Evolutionary conservation across 73 alveolate genomes (phyloP), one percentile per base, ranked within the genome.

Genomic region (Stentor roeselii): DNA sequence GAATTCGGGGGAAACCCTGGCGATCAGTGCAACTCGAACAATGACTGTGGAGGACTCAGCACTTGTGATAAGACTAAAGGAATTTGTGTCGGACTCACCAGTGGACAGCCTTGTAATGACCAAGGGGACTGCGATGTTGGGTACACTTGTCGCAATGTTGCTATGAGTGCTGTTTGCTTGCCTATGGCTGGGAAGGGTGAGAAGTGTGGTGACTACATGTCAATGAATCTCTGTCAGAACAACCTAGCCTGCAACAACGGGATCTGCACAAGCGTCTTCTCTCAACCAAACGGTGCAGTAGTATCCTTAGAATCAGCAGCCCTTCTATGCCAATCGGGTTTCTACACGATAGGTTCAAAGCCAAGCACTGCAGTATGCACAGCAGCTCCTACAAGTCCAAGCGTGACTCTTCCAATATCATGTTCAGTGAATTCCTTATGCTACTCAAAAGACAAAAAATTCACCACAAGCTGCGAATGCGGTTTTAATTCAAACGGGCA

Each of bases 231-330:
- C 37, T 67, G 80, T 32, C 37, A 67, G 34, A 67, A 67, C 34
- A 67, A n/a, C 41, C 37, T 67, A 32, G 41, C 80, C 34, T 67
- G 80, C 80, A 67, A 67, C 37, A 27, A 21, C 80, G 80, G 80
- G 27, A 67, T 21, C 2, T 67, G 80, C 80, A 21, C 11, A 67
- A 67, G 34, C 2, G 37, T 32, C 21, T 67, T 67, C 37, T 67
- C 80, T 27, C 11, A 27, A 32, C 41, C 27, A 21, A 40, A 21
- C 34, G 80, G 80, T 1, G 41, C 80, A 1, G 21, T 67, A 27
- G 80, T 67, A n/a, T 36, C 21, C 1, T 15, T 21, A 15, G 37
- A 21, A 30, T 67, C 80, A 30, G 80, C 80, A 21, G 80, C 80
- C 11, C 34, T 32, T 21, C 21, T 34, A 30, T 67, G 80, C 41